Evolutionary conservation across 2,329 filamentous ascomycete genomes (phyloP).

Genomic region (Cercospora berteroae): DNA sequence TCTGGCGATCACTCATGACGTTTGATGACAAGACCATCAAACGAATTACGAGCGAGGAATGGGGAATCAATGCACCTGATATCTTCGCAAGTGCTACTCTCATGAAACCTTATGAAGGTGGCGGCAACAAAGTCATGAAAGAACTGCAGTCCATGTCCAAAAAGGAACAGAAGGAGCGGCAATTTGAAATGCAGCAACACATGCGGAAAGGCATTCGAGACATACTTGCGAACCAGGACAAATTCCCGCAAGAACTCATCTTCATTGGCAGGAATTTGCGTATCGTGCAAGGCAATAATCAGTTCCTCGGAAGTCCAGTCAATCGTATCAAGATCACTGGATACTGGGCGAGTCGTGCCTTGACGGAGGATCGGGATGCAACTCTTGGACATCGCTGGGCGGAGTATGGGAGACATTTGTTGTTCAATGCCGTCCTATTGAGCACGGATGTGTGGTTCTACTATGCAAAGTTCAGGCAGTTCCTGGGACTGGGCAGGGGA

Average conservation of each 20-base stretch:
- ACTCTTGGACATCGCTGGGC: slow-evolving; percentile 60
- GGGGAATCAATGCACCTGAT: slow-evolving; percentile 87
- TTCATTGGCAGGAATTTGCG: slow-evolving; percentile 90
- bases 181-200: slow-evolving; percentile 78
- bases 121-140: slow-evolving; percentile 65
- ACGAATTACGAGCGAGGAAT: slow-evolving; percentile 67
- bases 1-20: slow-evolving; percentile 92
- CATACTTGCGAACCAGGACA: slow-evolving; percentile 78
- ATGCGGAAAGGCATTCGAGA: slow-evolving; percentile 71
- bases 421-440: slow-evolving; percentile 78
- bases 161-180: slow-evolving; percentile 55
- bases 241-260: slow-evolving; percentile 86
- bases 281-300: slow-evolving; percentile 91
- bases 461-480: slow-evolving; percentile 73
- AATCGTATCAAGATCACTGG: slow-evolving; percentile 93
- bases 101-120: slow-evolving; percentile 86
- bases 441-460: slow-evolving; percentile 80
- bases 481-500: slow-evolving; percentile 71
- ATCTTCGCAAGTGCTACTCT: slow-evolving; percentile 89
- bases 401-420: slow-evolving; percentile 71
- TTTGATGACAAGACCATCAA: slow-evolving; percentile 83
- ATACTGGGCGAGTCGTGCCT: slow-evolving; percentile 77
- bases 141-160: slow-evolving; percentile 51
- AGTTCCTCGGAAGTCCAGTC: slow-evolving; percentile 83
- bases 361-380: slow-evolving; percentile 72